Evolutionary conservation across 2,329 filamentous ascomycete genomes (phyloP), one percentile per base, ranked within the genome.

Genomic region (Arthrobotrys sphaeroides): DNA sequence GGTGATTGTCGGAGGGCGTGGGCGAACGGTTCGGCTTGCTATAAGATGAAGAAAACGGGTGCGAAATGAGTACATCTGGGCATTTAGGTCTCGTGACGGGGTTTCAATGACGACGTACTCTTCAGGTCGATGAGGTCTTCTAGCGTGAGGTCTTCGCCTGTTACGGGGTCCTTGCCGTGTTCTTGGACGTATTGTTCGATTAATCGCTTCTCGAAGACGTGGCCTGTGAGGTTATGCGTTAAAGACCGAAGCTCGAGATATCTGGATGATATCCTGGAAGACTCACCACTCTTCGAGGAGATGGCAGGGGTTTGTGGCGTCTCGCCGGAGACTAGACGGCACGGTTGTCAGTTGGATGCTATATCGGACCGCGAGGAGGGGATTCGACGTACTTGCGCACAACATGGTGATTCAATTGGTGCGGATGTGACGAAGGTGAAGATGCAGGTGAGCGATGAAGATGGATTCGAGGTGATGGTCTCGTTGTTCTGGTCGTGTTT

Each of bases 151-250:
- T 94, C 90, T 82, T 97, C 92, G 81, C 92, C 92, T 68, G 91
- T 95, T 72, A 93, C 90, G 28, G 95, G 95, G 81, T 99, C 95
- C 79, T 93, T 96, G 80, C 92, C 93, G 83, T 98, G 89, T 83
- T 98, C 93, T 78, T 91, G 88, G 81, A 99, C 93, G 83, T 97
- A 97, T 79, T 94, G 91, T 83, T 97, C 93, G 81, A 99, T 94
- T 78, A 99, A 87, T 59, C 94, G 91, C 85, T 93, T 96, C 84
- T 99, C 95, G 83, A 96, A 99, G 59, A 98, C 89, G 82, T 75
- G 72, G 49, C 72, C 72, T 75, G 16, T 60, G 10, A n/a, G 3
- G 7, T 42, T 18, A 22, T 51, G 26, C 18, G 36, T 70, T 62
- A 75, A 49, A 28, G 26, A 91, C 90, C 80, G 94, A 92, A 92